Evolutionary conservation across 2,329 filamentous ascomycete genomes (phyloP), one percentile per base, ranked within the genome.

Genomic region (Pyrenophora tritici-repentis): DNA sequence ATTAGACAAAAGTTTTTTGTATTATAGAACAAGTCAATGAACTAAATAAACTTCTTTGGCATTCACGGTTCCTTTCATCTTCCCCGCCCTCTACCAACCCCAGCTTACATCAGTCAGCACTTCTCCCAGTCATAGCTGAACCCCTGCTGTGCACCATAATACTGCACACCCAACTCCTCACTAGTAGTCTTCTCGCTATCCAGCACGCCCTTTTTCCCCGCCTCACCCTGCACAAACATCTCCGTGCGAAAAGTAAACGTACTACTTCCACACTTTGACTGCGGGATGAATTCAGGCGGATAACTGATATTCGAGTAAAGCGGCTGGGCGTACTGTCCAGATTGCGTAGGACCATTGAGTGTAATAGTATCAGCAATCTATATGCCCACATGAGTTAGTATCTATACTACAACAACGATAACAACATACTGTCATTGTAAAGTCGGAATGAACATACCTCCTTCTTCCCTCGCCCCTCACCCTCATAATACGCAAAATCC

Each of bases 51-150:
- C 8, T 24, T 24, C 8, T 24, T 24, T 6, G 8, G 8, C 8
- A 24, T 6, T 6, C 22, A 24, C 22, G 6, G 22, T 6, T 24
- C 8, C 22, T 24, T 6, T 9, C 8, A 4, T 24, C 8, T 6
- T 9, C 22, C 8, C 6, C 22, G 2, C 22, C 6, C 14, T 42
- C 16, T 32, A n/a, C 9, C 24, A 12, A 18, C 2, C 12, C 3
- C 12, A 29, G 2, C 20, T 6, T 14, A 32, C 6, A 14, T 33
- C 31, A 45, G n/a, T 29, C 17, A n/a, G 14, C 58, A 62, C 36
- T 62, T 61, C 41, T 61, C 54, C 49, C 49, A 63, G 34, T 62
- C 58, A 44, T 58, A 57, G 34, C 56, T 56, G 14, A 54, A 58
- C 2, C 56, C 58, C 17, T 58, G 50, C 43, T 58, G 54, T 6